A percentile compares a stretch with the other conserved stretches of the same genome.
phyloP scores from a whole-genome alignment of 805 yeast genomes.

The Ogataea paraovalis region DNA sequence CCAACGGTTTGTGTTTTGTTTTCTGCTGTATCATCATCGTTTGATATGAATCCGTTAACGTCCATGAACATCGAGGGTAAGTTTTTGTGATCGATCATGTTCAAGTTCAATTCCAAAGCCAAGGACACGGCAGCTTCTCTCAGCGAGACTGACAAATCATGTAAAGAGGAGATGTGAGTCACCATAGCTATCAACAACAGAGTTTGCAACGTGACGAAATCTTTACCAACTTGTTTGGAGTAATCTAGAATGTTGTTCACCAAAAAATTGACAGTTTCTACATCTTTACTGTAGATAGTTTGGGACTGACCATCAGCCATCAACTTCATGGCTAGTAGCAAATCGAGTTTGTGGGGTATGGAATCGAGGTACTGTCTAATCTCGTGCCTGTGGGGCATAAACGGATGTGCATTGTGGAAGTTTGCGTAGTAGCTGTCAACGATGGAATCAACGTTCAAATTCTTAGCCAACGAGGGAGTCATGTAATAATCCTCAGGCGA shows the following conservation, averaged over 20 bases:
- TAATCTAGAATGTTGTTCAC: conserved; percentile 31
- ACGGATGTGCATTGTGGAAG: conserved; percentile 44
- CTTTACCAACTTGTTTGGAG: conserved; percentile 34
- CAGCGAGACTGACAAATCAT: conserved; percentile 40
- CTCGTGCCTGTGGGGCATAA: conserved; percentile 39
- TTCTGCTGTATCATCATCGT: conserved; percentile 7
- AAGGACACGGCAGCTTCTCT: conserved; percentile 40
- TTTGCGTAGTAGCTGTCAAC: conserved; percentile 32
- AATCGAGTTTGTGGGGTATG: conserved; percentile 36
- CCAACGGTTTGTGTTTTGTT: conserved; percentile 1
- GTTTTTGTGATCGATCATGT: conserved; percentile 34
- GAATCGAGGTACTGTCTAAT: conserved; percentile 32
- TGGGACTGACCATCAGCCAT: conserved; percentile 46
- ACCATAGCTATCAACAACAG: conserved; percentile 39
- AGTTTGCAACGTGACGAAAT: conserved; percentile 41
- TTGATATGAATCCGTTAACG: conserved; percentile 31
- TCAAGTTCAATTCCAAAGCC: conserved; percentile 34
- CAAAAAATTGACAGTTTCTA: conserved; percentile 37
- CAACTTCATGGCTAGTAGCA: conserved; percentile 44
- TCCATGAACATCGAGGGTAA: conserved; percentile 28
- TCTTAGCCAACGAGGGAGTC: conserved; percentile 26
- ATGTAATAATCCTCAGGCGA: conserved; percentile 25
- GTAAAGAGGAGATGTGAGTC: conserved; percentile 50
- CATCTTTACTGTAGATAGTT: conserved; percentile 34
- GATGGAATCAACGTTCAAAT: conserved; percentile 25